Conservation (phyloP, 2,329 filamentous ascomycete genomes). For the Cladophialophora exuberans region DNA sequence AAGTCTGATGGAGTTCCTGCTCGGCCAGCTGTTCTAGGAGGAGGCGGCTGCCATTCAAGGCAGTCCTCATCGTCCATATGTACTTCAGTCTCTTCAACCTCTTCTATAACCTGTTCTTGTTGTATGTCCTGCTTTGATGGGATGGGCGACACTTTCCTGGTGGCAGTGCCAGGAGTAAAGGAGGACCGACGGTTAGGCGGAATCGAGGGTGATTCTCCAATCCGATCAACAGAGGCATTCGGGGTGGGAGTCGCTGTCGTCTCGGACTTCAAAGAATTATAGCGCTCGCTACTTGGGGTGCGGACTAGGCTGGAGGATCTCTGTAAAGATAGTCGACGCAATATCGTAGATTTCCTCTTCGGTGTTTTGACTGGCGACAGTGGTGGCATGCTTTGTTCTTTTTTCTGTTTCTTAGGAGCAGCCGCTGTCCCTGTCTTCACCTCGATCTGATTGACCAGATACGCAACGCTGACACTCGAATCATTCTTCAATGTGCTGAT, state of each 20-base stretch:
- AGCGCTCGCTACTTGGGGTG: conserved; percentile 15
- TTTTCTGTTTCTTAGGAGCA: conserved; percentile 7
- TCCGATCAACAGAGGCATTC: conserved; percentile 25
- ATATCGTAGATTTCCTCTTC: conserved; percentile 21
- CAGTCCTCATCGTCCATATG: conserved; percentile 11
- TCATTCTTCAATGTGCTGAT: conserved; percentile 12
- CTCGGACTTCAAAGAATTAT: conserved; percentile 8
- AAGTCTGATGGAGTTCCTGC: conserved; percentile 31
- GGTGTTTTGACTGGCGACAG: conserved; percentile 21
- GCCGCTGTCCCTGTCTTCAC: conserved; percentile 4
- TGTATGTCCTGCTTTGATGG: conserved; percentile 2
- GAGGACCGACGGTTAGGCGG: conserved; percentile 31
- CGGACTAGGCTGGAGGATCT: conserved; percentile 20
- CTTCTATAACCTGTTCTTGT: conserved; percentile 5
- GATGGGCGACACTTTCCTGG: conserved; percentile 22
- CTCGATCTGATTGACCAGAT: conserved; percentile 28
- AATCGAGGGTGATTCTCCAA: conserved; percentile 21
- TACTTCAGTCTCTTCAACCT: conserved; percentile 8
- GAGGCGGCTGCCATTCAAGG: conserved; percentile 22
- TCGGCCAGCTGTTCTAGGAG: conserved; percentile 26
- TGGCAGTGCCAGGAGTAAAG: conserved; percentile 32
- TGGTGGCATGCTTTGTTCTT: conserved; percentile 5
- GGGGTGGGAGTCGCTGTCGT: conserved; percentile 9
- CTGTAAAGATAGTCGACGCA: conserved; percentile 20
- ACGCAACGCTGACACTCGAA: conserved; percentile 25